These are phyloP conservation scores for Euptelea pleiosperma DNA, from an alignment of 164 flowering plant genomes.

Conservation along the genomic window DNA sequence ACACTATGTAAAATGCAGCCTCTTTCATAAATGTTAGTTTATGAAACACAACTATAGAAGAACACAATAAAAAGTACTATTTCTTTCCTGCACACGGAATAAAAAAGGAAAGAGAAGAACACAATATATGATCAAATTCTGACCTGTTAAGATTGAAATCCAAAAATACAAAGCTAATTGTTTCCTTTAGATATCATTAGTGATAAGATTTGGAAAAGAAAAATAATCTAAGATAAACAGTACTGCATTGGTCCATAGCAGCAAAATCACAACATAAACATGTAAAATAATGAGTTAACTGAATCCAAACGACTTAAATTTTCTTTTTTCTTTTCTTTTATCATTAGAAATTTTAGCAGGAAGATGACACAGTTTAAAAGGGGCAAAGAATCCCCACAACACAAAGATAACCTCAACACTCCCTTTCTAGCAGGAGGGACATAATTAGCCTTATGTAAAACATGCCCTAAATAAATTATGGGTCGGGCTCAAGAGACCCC, in stretches of 20 bases:
- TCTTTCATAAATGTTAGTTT: no score
- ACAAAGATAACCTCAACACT: no score
- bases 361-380: no score
- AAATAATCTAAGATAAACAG: background rate
- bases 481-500: no score
- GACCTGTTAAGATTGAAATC: background rate
- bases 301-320: background rate
- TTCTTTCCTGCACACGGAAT: conserved; percentile 38
- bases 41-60: no score
- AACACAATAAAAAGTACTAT: no score
- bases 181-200: background rate
- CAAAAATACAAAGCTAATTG: background rate
- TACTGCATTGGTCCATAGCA: background rate
- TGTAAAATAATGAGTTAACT: no score
- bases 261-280: background rate
- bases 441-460: no score
- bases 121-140: background rate
- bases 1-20: no score
- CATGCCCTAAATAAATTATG: no score
- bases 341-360: no score
- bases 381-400: background rate
- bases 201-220: background rate
- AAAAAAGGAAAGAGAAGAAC: conserved; percentile 16
- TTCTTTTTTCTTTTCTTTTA: background rate
- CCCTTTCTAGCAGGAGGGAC: no score